These are phyloP conservation scores for Hyphopichia khmerensis DNA, from an alignment of 1,139 yeast species.

Conservation along the genomic window DNA sequence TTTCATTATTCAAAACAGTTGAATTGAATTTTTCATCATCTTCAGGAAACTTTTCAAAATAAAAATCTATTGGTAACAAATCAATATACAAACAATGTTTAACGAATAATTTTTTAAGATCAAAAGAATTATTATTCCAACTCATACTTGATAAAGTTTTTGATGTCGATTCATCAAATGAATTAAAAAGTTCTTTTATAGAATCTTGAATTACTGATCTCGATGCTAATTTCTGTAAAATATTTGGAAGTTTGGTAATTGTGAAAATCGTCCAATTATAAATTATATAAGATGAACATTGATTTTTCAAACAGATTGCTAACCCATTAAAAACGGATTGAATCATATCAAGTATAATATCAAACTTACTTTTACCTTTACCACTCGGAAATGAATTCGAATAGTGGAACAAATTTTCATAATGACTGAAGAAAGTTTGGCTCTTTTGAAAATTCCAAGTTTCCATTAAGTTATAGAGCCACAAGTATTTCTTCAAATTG, in stretches of 20 bases:
- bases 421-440: conserved; percentile 12
- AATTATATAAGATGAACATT: conserved; percentile 22
- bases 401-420: conserved; percentile 7
- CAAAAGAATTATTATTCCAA: conserved; percentile 29
- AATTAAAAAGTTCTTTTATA: conserved; percentile 13
- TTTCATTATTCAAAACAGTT: conserved; percentile 18
- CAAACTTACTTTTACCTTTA: not conserved
- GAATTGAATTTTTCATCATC: conserved; percentile 36
- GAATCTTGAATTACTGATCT: not conserved
- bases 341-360: conserved; percentile 18
- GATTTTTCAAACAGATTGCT: conserved; percentile 4
- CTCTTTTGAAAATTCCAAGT: conserved; percentile 22
- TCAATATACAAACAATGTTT: conserved; percentile 44
- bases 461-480: conserved; percentile 28
- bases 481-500: conserved; percentile 27
- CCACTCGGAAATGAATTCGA: not conserved
- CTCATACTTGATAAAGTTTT: conserved; percentile 8
- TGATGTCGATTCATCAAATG: conserved; percentile 10
- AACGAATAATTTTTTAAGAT: conserved; percentile 55
- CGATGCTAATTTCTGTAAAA: conserved; percentile 13
- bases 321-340: conserved; percentile 19
- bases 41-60: conserved; percentile 41
- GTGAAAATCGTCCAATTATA: conserved; percentile 39
- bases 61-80: conserved; percentile 39
- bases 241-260: conserved; percentile 26